These are phyloP conservation scores for Boletus huronensis DNA, from an alignment of 768 basidiomycete genomes.

Conservation along the genomic window DNA sequence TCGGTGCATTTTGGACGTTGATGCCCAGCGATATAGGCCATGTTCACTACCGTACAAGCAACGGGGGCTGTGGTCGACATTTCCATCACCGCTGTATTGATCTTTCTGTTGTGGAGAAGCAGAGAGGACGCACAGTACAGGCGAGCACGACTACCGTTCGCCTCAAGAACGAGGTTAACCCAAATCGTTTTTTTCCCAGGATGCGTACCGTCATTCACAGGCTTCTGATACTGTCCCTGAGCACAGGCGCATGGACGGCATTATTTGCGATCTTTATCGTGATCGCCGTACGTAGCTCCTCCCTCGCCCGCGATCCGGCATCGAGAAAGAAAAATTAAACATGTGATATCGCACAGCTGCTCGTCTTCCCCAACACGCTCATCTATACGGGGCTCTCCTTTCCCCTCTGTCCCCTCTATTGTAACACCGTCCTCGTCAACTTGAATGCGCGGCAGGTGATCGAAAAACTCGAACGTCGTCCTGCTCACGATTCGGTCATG, in stretches of 20 bases:
- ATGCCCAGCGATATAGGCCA: not conserved
- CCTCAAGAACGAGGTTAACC: not conserved
- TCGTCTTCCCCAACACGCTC: constrained; percentile 10
- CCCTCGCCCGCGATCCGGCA: not conserved
- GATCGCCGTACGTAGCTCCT: constrained; percentile 7
- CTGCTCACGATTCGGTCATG: constrained; percentile 1
- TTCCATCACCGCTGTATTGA: constrained; percentile 13
- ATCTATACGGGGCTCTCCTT: constrained; percentile 25
- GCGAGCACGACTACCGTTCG: not conserved
- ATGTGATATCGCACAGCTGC: constrained; percentile 4
- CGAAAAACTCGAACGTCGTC: constrained; percentile 8
- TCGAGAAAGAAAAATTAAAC: not conserved
- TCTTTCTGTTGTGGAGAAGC: constrained; percentile 12
- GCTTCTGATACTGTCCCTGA: constrained; percentile 14
- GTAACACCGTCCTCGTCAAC: constrained; percentile 32
- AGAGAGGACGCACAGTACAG: constrained; percentile 15
- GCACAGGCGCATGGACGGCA: constrained; percentile 18
- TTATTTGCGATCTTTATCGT: constrained; percentile 12
- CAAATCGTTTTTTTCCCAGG: not conserved
- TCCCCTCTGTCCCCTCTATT: constrained; percentile 30
- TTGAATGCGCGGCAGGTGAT: constrained; percentile 28
- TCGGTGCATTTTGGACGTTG: not conserved
- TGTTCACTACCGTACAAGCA: constrained; percentile 8
- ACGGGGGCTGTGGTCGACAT: constrained; percentile 12
- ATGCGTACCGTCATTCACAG: constrained; percentile 17